Evolutionary conservation across 1,284 basidiomycete genomes (phyloP), one percentile per base, ranked within the genome.

Genomic region (Malassezia cuniculi): DNA sequence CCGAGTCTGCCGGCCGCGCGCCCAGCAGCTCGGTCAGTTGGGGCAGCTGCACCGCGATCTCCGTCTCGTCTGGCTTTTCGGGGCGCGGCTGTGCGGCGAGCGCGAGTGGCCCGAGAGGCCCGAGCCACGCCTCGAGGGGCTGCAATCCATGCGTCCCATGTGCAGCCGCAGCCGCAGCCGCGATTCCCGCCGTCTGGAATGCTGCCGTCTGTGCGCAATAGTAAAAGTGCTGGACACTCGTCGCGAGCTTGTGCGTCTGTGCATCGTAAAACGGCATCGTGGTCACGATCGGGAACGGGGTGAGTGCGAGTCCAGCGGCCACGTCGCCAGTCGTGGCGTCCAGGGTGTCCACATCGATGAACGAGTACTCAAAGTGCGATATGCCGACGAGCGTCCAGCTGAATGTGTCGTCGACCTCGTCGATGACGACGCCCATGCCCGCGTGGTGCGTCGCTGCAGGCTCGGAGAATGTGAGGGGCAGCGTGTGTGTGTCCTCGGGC

Each of bases 351-450:
- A 82, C 82, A 60, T 87, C 85, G 62, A 87, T 86, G 66, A 85
- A 87, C n/a, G 84, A 84, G 66, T 85, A 86, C 65, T 85, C 82
- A 69, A 86, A 86, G 69, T 85, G 84, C 38, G 82, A 85, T 38
- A 93, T 87, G 34, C 87, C 84, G 47, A 87, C 84, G 52, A 94
- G 86, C 7, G 85, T 86, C 87, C 87, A 94, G 60, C 84, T 85
- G 44, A 89, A 74, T 70, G 84, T 86, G 63, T 94, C 87, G 60
- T 90, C 85, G 10, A 93, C 84, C 66, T 85, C 82, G 57, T 87
- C 85, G 16, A 76, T 78, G 35, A 80, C 74, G 20, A 5, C n/a
- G n/a, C 16, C 25, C 24, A n/a, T 27, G n/a, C 4, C 5, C 24
- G 25, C 14, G 40, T 18, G 2, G 24, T n/a, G 19, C 32, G 25